Evolutionary conservation across 805 yeast genomes (phyloP), one percentile per base, ranked within the genome.

Genomic region (Candida awuae): DNA sequence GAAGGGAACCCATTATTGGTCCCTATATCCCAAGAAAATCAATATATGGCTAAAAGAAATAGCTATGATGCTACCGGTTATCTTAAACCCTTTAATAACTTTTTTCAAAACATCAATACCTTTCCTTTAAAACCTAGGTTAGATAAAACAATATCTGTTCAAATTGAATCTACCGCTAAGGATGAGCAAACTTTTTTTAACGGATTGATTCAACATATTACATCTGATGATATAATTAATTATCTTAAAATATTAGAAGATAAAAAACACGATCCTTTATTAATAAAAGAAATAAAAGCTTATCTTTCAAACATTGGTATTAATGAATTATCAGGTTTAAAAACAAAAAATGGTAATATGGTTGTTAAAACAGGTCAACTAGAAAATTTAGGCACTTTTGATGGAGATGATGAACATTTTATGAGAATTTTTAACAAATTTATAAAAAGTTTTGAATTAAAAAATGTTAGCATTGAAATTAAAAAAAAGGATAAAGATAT

Each of bases 401-500:
- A 49, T 46, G 46, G 42, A 13, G 35, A 38, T 21, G 62, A 60
- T 29, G 38, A 49, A 6, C 62, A 62, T 38, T 71, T 62, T 44
- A 50, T 60, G 34, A 61, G 59, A 14, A 46, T 71, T 8, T 59
- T 72, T 44, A 61, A 62, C 31, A 66, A 63, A 37, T 71, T 70
- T 38, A 60, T 69, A 47, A 66, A 68, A 44, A 72, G 68, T 39
- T 63, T 70, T 38, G 64, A 62, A 48, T 58, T 67, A 6, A 63
- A 61, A 19, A 62, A 61, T 0, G 35, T 61, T 10, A 31, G 30
- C 8, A 54, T 59, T 32, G 45, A 45, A 14, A 27, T 71, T 55
- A 65, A 61, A 39, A 50, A 46, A 22, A 54, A 60, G 21, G 57
- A 65, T 9, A 57, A 62, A 26, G 35, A 60, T 4, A 19, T 39